These are phyloP conservation scores for Metschnikowia cerradonensis DNA, from an alignment of 805 yeast genomes.

Conservation along the genomic window DNA sequence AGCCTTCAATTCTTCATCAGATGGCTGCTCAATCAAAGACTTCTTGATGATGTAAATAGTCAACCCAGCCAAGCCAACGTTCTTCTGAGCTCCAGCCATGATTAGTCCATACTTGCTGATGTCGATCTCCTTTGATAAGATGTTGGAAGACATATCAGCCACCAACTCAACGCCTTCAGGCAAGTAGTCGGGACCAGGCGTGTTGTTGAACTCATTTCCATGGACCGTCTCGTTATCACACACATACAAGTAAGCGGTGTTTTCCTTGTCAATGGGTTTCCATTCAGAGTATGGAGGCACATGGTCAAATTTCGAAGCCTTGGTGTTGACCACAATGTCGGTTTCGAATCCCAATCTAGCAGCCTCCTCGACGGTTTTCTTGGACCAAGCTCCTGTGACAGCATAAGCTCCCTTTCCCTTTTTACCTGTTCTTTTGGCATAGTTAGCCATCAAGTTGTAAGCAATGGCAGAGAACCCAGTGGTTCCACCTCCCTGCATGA, in stretches of 20 bases:
- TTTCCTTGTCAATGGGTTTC: conserved; percentile 51
- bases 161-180: conserved; percentile 71
- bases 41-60: conserved; percentile 89
- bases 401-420: conserved; percentile 81
- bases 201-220: conserved; percentile 74
- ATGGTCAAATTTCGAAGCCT: conserved; percentile 53
- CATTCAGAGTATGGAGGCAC: conserved; percentile 67
- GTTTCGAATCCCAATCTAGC: conserved; percentile 73
- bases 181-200: conserved; percentile 54
- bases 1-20: conserved; percentile 55
- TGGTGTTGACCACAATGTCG: conserved; percentile 65
- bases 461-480: conserved; percentile 89
- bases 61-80: conserved; percentile 94
- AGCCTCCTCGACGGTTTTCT: conserved; percentile 86
- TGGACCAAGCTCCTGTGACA: conserved; percentile 92
- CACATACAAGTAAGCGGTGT: conserved; percentile 79
- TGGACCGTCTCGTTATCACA: conserved; percentile 98
- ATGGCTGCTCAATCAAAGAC: conserved; percentile 61
- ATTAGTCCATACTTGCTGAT: conserved; percentile 82
- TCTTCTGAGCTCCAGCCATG: conserved; percentile 98
- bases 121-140: conserved; percentile 76
- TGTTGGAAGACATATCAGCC: conserved; percentile 93
- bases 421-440: conserved; percentile 67
- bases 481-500: conserved; percentile 98
- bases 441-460: conserved; percentile 73